These are phyloP conservation scores for Lepidium sativum DNA, from an alignment of 345 rosid genomes.

Conservation along the genomic window DNA sequence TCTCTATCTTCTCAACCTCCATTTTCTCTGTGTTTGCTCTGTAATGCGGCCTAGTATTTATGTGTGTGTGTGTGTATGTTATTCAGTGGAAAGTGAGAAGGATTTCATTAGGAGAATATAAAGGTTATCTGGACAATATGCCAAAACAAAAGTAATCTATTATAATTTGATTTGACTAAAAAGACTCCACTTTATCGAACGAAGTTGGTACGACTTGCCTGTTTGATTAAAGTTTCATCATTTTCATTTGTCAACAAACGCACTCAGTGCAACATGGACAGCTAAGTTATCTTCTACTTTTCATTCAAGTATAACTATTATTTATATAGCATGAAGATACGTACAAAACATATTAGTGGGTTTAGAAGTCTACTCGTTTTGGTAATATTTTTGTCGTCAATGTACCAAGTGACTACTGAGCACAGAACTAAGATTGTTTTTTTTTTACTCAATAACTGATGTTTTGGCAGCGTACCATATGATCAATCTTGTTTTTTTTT, in stretches of 20 bases:
- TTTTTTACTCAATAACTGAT: too few species aligned
- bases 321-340: too few species aligned
- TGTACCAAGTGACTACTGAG: too few species aligned
- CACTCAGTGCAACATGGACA: too few species aligned
- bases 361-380: too few species aligned
- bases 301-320: too few species aligned
- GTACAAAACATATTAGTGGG: too few species aligned
- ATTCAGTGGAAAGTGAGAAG: slow-evolving; percentile 12
- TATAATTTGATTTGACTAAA: not conserved
- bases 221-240: not conserved
- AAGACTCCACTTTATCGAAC: slow-evolving; percentile 11
- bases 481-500: too few species aligned
- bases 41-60: not conserved
- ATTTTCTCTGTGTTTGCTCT: not conserved
- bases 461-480: too few species aligned
- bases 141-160: slow-evolving; percentile 2
- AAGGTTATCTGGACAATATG: not conserved
- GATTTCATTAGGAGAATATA: not conserved
- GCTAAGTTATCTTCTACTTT: too few species aligned
- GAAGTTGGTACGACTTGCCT: not conserved
- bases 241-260: slow-evolving; percentile 9
- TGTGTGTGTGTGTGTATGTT: not conserved
- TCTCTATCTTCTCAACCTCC: slow-evolving; percentile 26
- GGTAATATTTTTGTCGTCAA: too few species aligned
- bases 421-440: too few species aligned